Evolutionary conservation across 345 rosid genomes (phyloP), one percentile per base, ranked within the genome.

Genomic region (Camelina laxa): DNA sequence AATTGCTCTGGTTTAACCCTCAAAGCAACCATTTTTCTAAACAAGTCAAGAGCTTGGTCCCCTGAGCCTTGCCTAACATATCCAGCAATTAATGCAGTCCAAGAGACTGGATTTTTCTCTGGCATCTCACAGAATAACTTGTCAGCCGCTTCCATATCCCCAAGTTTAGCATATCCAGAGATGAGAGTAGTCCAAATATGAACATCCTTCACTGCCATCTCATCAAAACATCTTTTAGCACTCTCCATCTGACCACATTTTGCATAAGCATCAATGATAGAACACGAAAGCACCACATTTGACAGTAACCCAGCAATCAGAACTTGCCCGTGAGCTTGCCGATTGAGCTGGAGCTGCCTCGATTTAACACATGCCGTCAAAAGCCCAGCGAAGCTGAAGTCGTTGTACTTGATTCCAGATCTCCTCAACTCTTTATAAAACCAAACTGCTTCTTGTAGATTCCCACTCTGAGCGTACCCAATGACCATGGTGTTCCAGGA

Each of bases 401-500:
- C 87, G 51, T 85, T 90, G 74, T 41, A 85, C 65, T 81, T 85
- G 64, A 88, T 81, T 16, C 82, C 83, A 33, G 67, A 79, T 60
- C 75, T 75, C 75, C 88, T 89, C 44, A 93, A 67, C 80, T 82
- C 87, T 80, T 62, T 84, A 73, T 79, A 93, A 73, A 84, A 79
- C 80, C 69, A 80, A 33, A 84, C 17, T 2, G 88, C 88, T 62
- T 85, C 87, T 2, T 24, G 61, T 5, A 54, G 67, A 53, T 55
- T 35, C 70, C 96, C 88, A 9, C 68, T 70, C 59, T 78, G 70
- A 0, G 91, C 93, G 50, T 84, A 83, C 35, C 86, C 93, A 22
- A 93, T 66, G 33, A 91, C 84, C 96, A 93, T 89, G 0, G 91
- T 87, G 54, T 93, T 92, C 97, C 93, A 90, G 1, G 95, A 89